Base-by-base conservation (phyloP, 768 basidiomycete genomes). In the Leccinellum rugosiceps region DNA sequence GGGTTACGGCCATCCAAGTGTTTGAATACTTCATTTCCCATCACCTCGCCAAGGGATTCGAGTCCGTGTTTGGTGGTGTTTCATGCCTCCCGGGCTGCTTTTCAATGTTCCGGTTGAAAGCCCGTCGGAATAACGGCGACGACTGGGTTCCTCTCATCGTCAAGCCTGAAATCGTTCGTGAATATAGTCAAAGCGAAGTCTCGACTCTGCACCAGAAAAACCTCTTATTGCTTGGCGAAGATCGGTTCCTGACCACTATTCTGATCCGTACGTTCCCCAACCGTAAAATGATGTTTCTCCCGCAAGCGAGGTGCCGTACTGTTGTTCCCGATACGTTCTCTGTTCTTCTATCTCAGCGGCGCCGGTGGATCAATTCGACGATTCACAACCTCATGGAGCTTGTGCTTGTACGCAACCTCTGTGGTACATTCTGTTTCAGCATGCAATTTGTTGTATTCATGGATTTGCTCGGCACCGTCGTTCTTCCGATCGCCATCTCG, bases 371-470 rank as follows among this genome's bases (percentile, higher is more conserved):
- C 77, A 98, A 98, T 74, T 98, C 96, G 15, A 98, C 97, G 0
- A 92, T 99, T 51, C 97, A 98, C 78, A 98, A 99, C 72, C 85
- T 99, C 51, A 98, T 98, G 94, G 97, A 99, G 72, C 88, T 99
- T 38, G 92, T 98, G 34, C 85, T 92, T 59, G 97, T 99, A 41
- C 92, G 91, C 63, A 94, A 99, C 69, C 82, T 98, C 15, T 98
- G 97, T 73, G 97, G 97, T 34, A 98, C 96, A 30, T 99, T 99
- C 75, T 99, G 97, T 79, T 98, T 98, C 77, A 97, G 94, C 75
- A 98, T 98, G 95, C 97, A 98, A 72, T 98, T 98, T 73, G 87
- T 98, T 72, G 94, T 98, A 53, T 93, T 96, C 77, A 94, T 98
- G 92, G 94, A 98, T 72, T 83, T 95, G 45, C 75, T 94, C 58